Evolutionary conservation across 805 yeast genomes (phyloP).

Genomic region (Suhomyces faveliae): DNA sequence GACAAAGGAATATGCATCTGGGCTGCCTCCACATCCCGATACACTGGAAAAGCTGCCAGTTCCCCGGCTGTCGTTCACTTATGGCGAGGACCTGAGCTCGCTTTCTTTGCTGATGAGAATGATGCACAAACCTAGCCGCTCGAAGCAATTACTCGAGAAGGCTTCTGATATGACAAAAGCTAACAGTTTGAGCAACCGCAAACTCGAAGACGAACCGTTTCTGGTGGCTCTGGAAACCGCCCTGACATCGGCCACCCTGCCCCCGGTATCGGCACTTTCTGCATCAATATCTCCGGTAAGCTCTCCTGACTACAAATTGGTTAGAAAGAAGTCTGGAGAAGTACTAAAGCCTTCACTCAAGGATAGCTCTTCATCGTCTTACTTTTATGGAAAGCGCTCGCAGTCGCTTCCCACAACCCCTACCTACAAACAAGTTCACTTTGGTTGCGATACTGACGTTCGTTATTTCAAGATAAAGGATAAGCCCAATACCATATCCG

Average conservation of each 20-base stretch:
- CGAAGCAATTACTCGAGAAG: constrained; percentile 28
- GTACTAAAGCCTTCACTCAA: constrained; percentile 73
- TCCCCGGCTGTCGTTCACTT: constrained; percentile 7
- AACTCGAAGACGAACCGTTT: constrained; percentile 5
- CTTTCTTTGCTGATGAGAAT: constrained; percentile 33
- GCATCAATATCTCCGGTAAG: not conserved
- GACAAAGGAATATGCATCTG: not conserved
- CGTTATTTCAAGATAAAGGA: constrained; percentile 72
- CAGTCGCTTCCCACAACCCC: constrained; percentile 50
- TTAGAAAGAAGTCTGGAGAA: constrained; percentile 89
- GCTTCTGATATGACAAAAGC: constrained; percentile 30
- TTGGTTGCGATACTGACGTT: constrained; percentile 65
- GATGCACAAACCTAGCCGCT: constrained; percentile 40
- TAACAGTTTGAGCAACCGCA: constrained; percentile 27
- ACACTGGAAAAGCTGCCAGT: not conserved
- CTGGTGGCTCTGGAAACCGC: not conserved
- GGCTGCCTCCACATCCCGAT: not conserved
- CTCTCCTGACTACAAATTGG: constrained; percentile 32
- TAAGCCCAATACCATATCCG: constrained; percentile 74
- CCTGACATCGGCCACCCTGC: not conserved
- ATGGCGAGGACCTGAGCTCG: constrained; percentile 9
- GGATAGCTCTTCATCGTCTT: constrained; percentile 30
- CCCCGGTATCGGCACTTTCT: not conserved
- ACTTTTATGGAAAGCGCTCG: constrained; percentile 29
- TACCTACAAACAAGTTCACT: constrained; percentile 72